These are phyloP conservation scores for Leccinum olivaceopallidum DNA, from an alignment of 768 basidiomycete genomes.

Conservation along the genomic window DNA sequence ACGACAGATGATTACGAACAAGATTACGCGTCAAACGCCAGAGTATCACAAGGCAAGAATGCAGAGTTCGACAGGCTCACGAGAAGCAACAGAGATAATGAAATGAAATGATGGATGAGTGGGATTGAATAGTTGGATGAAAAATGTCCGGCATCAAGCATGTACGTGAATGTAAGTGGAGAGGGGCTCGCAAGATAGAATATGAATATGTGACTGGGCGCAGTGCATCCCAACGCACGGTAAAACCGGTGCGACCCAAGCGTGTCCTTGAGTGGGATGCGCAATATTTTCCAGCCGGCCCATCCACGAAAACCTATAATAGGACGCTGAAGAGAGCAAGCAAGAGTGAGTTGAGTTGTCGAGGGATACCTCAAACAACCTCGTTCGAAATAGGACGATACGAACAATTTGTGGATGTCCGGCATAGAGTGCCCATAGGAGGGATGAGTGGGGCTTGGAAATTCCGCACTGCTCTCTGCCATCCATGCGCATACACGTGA, in stretches of 20 bases:
- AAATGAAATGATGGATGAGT: background rate
- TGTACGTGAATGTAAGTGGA: slow-evolving; percentile 5
- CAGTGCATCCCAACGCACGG: background rate
- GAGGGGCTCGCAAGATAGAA: background rate
- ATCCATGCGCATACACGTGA: background rate
- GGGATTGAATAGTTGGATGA: background rate
- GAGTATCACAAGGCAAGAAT: background rate
- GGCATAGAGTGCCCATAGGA: slow-evolving; percentile 10
- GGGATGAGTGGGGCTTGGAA: slow-evolving; percentile 6
- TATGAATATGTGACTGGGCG: background rate
- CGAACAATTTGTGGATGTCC: slow-evolving; percentile 1
- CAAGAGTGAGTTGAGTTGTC: background rate
- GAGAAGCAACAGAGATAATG: background rate
- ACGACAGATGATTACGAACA: slow-evolving; percentile 2
- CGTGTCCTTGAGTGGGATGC: background rate
- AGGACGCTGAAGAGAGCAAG: background rate
- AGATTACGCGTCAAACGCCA: slow-evolving; percentile 1
- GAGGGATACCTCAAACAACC: background rate
- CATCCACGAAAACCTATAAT: background rate
- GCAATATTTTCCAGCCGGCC: background rate
- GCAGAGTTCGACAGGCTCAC: slow-evolving; percentile 1
- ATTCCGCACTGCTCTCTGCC: slow-evolving; percentile 10
- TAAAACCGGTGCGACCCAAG: background rate
- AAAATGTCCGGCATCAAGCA: slow-evolving; percentile 4
- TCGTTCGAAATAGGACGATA: slow-evolving; percentile 1